Evolutionary conservation across 176 grass and related monocot species (phyloP), one percentile per base, ranked within the genome.

Genomic region (Microstegium vimineum): DNA sequence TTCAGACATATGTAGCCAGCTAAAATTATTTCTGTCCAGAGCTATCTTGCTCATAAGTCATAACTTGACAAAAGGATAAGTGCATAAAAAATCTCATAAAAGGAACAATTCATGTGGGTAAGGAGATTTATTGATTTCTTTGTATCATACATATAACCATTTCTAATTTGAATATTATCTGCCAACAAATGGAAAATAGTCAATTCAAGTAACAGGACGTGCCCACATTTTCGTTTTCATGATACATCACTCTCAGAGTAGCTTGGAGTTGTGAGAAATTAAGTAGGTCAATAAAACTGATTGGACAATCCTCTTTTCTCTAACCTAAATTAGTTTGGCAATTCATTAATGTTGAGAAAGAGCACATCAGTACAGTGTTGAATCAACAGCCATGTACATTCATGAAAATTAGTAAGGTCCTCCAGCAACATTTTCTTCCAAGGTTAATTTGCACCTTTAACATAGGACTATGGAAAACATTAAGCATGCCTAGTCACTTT

Each of bases 301-400:
- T 86, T 82, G 16, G 54, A 35, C 14, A 52, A 41, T 23, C 7
- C 16, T 47, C 40, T 66, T 49, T 45, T 47, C 17, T 12, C 54
- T 49, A 22, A 67, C 41, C 28, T 23, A 26, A 82, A 66, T 25
- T 82, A 82, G 83, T 86, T 82, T 47, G 46, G 66, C 45, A 73
- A 56, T 12, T 71, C 73, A 90, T 68, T 86, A 52, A 90, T 90
- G n/a, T 16, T 25, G 33, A 68, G 66, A 85, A 77, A 82, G 43
- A 59, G 34, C 42, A 86, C 35, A 35, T 62, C 32, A 81, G 30
- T 51, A 35, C 63, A 43, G 20, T 76, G 77, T 41, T 76, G 54
- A 60, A 76, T 43, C 63, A 70, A 33, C 25, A 18, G 63, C 1
- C 8, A 47, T 52, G 1, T n/a, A 51, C 0, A 10, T 52, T 25